phyloP scores from a whole-genome alignment of 192 early-diverging fungal species.

The Entophlyctis luteolus region DNA sequence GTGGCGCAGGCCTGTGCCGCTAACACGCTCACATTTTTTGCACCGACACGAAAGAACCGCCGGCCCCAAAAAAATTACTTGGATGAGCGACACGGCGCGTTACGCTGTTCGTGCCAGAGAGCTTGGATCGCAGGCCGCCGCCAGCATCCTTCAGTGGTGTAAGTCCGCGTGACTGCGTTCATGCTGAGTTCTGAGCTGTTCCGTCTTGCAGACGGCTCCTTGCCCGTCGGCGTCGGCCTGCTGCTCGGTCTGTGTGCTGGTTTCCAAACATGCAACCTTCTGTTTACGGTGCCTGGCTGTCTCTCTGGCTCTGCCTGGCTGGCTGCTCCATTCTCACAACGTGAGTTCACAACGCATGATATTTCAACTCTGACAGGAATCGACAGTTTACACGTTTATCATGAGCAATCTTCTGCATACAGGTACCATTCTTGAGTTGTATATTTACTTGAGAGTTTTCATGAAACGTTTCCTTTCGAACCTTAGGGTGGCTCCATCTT shows the following conservation, averaged over 20 bases:
- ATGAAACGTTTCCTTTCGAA: background rate
- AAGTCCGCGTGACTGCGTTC: background rate
- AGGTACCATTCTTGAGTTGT: background rate
- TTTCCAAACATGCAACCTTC: background rate
- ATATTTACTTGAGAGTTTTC: too few relatives aligned
- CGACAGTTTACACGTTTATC: conserved; percentile 5
- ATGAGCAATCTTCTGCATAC: conserved; percentile 18
- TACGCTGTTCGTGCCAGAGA: conserved; percentile 1
- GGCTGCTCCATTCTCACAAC: background rate
- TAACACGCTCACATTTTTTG: too few relatives aligned
- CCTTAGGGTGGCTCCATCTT: conserved; percentile 24
- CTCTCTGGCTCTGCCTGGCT: background rate
- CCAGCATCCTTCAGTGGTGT: conserved; percentile 13
- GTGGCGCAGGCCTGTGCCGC: too few relatives aligned
- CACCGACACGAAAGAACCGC: too few relatives aligned
- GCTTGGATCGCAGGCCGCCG: background rate
- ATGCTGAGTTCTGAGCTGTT: background rate
- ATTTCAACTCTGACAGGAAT: background rate
- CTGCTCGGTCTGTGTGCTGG: background rate
- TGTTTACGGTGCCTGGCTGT: conserved; percentile 9
- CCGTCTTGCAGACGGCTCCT: background rate
- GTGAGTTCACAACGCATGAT: background rate
- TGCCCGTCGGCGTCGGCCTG: conserved; percentile 4
- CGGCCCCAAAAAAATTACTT: too few relatives aligned
- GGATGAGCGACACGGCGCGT: too few relatives aligned